These are phyloP conservation scores for Nicotiana tabacum DNA, from an alignment of 257 asterid species.

Conservation along the genomic window DNA sequence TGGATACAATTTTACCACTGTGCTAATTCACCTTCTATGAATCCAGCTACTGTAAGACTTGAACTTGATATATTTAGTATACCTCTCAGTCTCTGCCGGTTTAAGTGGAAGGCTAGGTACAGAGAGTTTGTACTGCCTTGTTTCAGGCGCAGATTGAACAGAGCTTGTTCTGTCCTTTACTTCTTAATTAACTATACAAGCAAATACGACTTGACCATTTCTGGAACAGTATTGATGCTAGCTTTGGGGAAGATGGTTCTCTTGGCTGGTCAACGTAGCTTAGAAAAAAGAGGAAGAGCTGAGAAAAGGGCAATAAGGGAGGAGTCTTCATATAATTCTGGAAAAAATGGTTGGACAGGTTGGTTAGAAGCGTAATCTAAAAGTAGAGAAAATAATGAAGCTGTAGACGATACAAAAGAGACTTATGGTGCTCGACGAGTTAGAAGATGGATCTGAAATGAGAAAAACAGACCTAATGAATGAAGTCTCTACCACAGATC, in stretches of 20 bases:
- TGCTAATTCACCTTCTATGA: too few species aligned
- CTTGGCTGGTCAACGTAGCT: constrained; percentile 89
- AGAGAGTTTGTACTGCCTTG: constrained; percentile 26
- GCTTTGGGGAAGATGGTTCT: constrained; percentile 89
- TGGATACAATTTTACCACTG: too few species aligned
- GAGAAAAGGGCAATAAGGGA: constrained; percentile 52
- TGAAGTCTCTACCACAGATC: constrained; percentile 20
- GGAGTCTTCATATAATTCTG: constrained; percentile 43
- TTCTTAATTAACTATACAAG: constrained; percentile 69
- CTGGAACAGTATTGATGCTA: constrained; percentile 81
- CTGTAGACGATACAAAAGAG: constrained; percentile 31
- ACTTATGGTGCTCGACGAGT: constrained; percentile 42
- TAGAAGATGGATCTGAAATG: constrained; percentile 44
- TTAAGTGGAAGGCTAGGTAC: constrained; percentile 88
- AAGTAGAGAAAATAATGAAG: constrained; percentile 37
- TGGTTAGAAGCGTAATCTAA: constrained; percentile 66
- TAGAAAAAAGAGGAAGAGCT: constrained; percentile 71
- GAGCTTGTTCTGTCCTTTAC: constrained; percentile 50
- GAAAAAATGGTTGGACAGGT: constrained; percentile 89
- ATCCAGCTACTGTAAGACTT: constrained; percentile 35
- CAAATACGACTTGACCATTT: constrained; percentile 77
- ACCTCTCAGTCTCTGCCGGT: constrained; percentile 70
- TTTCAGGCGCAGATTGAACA: constrained; percentile 45
- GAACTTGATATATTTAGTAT: constrained; percentile 74
- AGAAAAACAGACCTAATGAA: constrained; percentile 51